phyloP scores from a whole-genome alignment of 176 grass and related monocot genomes.

The Carex kokanica region DNA sequence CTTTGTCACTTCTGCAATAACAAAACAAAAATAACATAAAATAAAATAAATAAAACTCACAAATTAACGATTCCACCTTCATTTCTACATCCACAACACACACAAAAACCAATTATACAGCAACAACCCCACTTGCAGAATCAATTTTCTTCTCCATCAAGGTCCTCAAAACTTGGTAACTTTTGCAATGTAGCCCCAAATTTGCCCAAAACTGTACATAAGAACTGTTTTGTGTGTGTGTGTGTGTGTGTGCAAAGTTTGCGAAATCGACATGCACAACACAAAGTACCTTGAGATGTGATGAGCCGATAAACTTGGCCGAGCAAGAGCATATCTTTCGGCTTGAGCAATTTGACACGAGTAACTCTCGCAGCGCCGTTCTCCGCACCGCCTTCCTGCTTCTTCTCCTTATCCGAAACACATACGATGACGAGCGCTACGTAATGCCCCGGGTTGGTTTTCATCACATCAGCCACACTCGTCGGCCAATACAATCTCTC shows the following conservation, averaged over 20 bases:
- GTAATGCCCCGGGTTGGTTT: constrained; percentile 77
- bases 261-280: not conserved
- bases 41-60: not conserved
- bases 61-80: not conserved
- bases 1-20: constrained; percentile 74
- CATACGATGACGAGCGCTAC: constrained; percentile 84
- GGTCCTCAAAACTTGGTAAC: not conserved
- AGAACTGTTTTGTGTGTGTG: not conserved
- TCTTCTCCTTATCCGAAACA: constrained; percentile 31
- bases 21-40: not conserved
- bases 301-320: constrained; percentile 94
- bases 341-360: constrained; percentile 86
- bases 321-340: constrained; percentile 78
- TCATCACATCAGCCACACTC: constrained; percentile 69
- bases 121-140: not conserved
- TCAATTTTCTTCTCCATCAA: not conserved
- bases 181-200: not conserved
- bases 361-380: constrained; percentile 43
- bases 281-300: constrained; percentile 68
- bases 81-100: not conserved
- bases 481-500: constrained; percentile 82
- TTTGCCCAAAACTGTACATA: not conserved
- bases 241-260: not conserved
- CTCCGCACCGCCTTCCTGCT: not conserved
- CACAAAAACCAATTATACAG: too few relatives aligned